These are phyloP conservation scores for Ilyonectria sp. DNA, from an alignment of 2,329 filamentous ascomycete genomes.

Conservation along the genomic window DNA sequence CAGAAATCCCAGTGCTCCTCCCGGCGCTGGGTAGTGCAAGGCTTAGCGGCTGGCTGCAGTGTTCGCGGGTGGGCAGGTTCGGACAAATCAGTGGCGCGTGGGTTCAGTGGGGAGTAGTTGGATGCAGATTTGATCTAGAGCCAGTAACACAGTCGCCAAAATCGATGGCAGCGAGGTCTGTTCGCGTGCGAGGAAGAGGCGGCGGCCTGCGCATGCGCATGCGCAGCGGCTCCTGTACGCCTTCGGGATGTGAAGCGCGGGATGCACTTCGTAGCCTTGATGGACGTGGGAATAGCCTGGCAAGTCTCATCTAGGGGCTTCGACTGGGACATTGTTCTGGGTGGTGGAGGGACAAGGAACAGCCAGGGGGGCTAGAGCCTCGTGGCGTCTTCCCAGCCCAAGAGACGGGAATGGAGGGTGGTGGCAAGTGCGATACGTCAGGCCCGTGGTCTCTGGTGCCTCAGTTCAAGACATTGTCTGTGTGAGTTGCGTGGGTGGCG, in stretches of 20 bases:
- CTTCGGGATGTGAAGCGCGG: constrained; percentile 23
- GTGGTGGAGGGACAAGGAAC: constrained; percentile 16
- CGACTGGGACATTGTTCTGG: constrained; percentile 2
- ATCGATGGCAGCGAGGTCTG: constrained; percentile 27
- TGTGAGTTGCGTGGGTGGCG: constrained; percentile 21
- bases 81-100: constrained; percentile 34
- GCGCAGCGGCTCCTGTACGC: constrained; percentile 26
- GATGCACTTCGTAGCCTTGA: not conserved
- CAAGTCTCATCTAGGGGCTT: constrained; percentile 8
- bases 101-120: constrained; percentile 32
- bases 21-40: constrained; percentile 34
- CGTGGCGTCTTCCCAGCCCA: constrained; percentile 7
- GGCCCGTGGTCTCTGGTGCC: constrained; percentile 10
- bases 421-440: constrained; percentile 14
- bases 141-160: constrained; percentile 33
- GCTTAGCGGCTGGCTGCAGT: constrained; percentile 33
- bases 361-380: constrained; percentile 10
- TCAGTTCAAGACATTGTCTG: constrained; percentile 22
- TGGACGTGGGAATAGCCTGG: not conserved
- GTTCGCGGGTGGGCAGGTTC: constrained; percentile 28
- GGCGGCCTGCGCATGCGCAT: constrained; percentile 10
- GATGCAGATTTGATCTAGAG: constrained; percentile 39
- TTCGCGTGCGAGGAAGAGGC: constrained; percentile 18
- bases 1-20: constrained; percentile 33
- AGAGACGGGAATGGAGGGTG: constrained; percentile 3